Conservation (phyloP, 306 rosid species). For the Vigna trinervia region DNA sequence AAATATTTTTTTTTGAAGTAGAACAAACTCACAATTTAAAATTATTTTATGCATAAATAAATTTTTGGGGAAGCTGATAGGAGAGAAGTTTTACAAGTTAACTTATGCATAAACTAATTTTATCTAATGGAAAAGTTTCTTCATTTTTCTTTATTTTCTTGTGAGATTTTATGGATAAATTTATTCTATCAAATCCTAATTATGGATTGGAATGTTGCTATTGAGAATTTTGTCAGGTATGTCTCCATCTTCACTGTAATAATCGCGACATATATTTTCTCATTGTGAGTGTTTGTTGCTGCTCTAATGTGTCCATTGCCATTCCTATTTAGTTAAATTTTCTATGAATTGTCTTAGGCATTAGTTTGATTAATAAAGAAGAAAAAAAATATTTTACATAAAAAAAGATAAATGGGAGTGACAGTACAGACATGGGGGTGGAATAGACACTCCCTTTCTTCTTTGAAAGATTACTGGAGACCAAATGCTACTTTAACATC, state of each 20-base stretch:
- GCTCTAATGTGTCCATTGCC: not conserved
- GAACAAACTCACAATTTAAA: too few relatives aligned
- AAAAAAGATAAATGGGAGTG: not conserved
- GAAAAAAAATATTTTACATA: not conserved
- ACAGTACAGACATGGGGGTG: not conserved
- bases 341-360: not conserved
- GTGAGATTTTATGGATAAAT: too few relatives aligned
- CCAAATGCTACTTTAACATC: not conserved
- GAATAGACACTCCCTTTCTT: not conserved
- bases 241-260: not conserved
- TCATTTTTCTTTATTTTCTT: too few relatives aligned
- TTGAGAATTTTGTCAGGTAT: slow-evolving; percentile 11
- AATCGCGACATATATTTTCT: not conserved
- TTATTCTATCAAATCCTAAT: not conserved
- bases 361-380: not conserved
- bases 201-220: slow-evolving; percentile 1
- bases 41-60: too few relatives aligned
- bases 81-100: too few relatives aligned
- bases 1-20: too few relatives aligned
- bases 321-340: not conserved
- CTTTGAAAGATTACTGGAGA: not conserved
- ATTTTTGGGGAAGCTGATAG: too few relatives aligned
- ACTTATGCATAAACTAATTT: too few relatives aligned
- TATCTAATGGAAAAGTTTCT: too few relatives aligned
- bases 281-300: not conserved